Evolutionary conservation across 306 rosid species (phyloP), one percentile per base, ranked within the genome.

Genomic region (Cucurbita pepo): DNA sequence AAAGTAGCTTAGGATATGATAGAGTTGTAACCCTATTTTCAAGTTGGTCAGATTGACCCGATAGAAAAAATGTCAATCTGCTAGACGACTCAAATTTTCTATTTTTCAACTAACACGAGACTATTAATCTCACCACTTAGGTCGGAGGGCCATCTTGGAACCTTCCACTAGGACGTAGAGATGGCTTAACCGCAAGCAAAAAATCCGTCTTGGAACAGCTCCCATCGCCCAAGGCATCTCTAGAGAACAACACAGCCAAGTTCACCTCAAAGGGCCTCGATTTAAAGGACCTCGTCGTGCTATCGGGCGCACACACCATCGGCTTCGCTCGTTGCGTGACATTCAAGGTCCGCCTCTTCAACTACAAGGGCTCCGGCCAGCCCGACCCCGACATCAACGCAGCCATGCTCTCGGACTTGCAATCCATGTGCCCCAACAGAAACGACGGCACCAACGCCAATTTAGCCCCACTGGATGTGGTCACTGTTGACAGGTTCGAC

Each of bases 181-280:
- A 90, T 74, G 85, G 86, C 4, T 63, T 47, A 50, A 86, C 84
- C 36, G 86, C 94, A 3, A 88, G 78, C 79, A 62, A 69, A 74
- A 37, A 25, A 3, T 83, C 86, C 47, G 96, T 85, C 11, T 71
- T 62, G 41, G 60, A 78, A 1, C 96, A 90, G 75, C 4, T 90
- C 41, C 96, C 96, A 50, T 75, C 87, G 4, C 96, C 96, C 6
- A 5, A 78, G 0, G 91, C 86, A 69, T 56, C 96, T 45, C 83
- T 86, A 2, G 66, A 79, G 45, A 84, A 79, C 11, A 90, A 85
- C 59, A 79, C 78, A 15, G 83, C 83, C 12, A 90, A 90, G 78
- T 90, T 90, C 79, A 64, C 81, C 47, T 75, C 88, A 7, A 90
- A 90, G 83, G 95, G 95, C 40, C 95, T 88, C 44, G 82, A 88